Base-by-base conservation (phyloP, 192 early-diverging fungal species). In the Coemansia sp. region DNA sequence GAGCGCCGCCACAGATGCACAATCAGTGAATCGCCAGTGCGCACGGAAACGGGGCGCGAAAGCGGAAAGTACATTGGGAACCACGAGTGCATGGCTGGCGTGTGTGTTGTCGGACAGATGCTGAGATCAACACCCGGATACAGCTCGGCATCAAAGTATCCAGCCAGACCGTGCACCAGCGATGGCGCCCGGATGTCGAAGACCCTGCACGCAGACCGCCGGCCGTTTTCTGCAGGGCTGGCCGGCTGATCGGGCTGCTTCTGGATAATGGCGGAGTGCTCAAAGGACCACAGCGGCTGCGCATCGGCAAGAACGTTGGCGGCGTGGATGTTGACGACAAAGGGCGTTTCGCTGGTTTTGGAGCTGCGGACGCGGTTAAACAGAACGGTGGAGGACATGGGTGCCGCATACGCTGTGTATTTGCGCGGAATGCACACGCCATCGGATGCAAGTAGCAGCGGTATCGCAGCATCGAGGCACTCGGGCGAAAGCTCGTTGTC, bases 401-500 rank as follows among this genome's bases (percentile, higher is more conserved):
- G 98, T 9, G 94, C 87, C 16, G 92, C 78, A 77, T 88, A 97
- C 11, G 95, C 77, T 0, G 92, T 90, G 80, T 98, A 99, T 19
- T 78, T 77, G 40, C 86, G 79, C 6, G 98, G 98, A 56, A 99
- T 98, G 36, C 93, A 96, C 37, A 98, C 91, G 32, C 97, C 96
- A 54, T 81, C 84, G 6, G 76, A 86, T 85, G 65, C 62, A 66
- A 78, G 78, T 47, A 98, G 86, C 40, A 47, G 46, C 18, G 86
- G 83, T 67, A 93, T 90, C 3, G 96, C 96, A 11, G 91, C 94
- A 78, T 95, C 93, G 18, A 99, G 84, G 68, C 95, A 99, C 77
- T 99, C 98, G 9, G 98, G 98, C n/a, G 98, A 95, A 16, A 99
- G 88, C 74, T 99, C 96, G 78, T 99, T 99, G 79, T 99, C 97